Evolutionary conservation across 805 yeast species (phyloP), one percentile per base, ranked within the genome.

Genomic region (Metschnikowia peoriensis): DNA sequence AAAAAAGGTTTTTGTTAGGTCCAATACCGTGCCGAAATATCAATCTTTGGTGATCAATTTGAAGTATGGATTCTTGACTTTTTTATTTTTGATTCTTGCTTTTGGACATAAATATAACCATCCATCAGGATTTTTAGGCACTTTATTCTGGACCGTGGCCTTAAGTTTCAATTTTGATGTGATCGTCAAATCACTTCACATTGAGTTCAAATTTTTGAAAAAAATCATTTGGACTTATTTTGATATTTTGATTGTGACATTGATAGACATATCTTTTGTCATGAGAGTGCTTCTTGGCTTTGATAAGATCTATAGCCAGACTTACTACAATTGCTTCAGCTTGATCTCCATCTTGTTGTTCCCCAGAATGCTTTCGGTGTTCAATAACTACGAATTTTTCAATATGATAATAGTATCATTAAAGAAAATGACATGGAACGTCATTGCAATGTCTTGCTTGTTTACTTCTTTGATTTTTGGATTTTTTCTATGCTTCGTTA

Each of bases 171-270:
- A 77, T 43, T 60, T 78, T 40, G 85, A 80, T 53, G 78, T 78
- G 53, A 46, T 77, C 15, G 64, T 72, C 45, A 79, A 76, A 49
- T 59, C 79, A 38, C 61, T 64, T 15, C 74, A 72, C 45, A 79
- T 80, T 8, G 81, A 82, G 49, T 70, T 67, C 54, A 68, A 67
- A 38, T 75, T 79, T 17, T 71, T 79, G 53, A 76, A 72, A 47
- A 69, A 77, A 58, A 75, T 81, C 16, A 64, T 81, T n/a, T 81
- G 85, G 85, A 79, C 78, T 41, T 67, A 77, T 53, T 66, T 79
- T 50, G 85, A 81, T 56, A 66, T 77, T 40, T 60, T 70, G 28
- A 70, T 80, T 8, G 63, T 76, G 37, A 45, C 68, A 2, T 62
- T 80, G 15, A 68, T 81, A 10, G 69, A 76, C 41, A 46, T 64